Conservation (phyloP, 495 filamentous ascomycete species). For the Xylaria acuta region DNA sequence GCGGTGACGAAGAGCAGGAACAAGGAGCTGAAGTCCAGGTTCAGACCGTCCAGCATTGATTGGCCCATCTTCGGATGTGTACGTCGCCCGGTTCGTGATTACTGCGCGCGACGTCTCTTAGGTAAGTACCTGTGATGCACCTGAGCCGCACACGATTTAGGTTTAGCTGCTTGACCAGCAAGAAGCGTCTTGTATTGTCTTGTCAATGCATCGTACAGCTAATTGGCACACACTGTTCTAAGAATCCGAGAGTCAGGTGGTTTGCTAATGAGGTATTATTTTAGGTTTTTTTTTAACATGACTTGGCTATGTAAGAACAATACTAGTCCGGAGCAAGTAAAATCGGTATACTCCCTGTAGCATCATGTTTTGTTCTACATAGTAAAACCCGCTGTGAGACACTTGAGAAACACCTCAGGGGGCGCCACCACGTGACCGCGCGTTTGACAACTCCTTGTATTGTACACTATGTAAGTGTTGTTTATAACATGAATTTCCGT, state of each 20-base stretch:
- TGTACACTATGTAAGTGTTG: not conserved
- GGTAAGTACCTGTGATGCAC: not conserved
- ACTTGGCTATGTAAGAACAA: not conserved
- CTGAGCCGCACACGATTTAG: not conserved
- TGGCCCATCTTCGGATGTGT: conserved; percentile 10
- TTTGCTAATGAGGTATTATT: not conserved
- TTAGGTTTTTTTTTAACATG: not conserved
- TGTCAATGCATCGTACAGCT: conserved; percentile 7
- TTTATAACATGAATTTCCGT: not conserved
- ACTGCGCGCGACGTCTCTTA: not conserved
- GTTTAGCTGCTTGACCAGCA: conserved; percentile 12
- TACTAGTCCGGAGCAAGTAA: not conserved
- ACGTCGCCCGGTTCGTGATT: not conserved
- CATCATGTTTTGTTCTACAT: not conserved
- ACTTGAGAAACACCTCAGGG: conserved; percentile 11
- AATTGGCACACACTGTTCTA: not conserved
- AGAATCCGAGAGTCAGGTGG: not conserved
- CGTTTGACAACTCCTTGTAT: conserved; percentile 6
- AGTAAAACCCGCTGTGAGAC: conserved; percentile 12
- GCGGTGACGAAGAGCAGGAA: conserved; percentile 54
- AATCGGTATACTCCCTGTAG: not conserved
- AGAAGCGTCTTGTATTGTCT: conserved; percentile 10
- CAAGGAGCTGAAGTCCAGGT: conserved; percentile 42
- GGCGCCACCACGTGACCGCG: conserved; percentile 3
- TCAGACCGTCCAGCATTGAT: conserved; percentile 23